Evolutionary conservation across 2,329 filamentous ascomycete genomes (phyloP).

Genomic region (Xylariomycetidae sp.): DNA sequence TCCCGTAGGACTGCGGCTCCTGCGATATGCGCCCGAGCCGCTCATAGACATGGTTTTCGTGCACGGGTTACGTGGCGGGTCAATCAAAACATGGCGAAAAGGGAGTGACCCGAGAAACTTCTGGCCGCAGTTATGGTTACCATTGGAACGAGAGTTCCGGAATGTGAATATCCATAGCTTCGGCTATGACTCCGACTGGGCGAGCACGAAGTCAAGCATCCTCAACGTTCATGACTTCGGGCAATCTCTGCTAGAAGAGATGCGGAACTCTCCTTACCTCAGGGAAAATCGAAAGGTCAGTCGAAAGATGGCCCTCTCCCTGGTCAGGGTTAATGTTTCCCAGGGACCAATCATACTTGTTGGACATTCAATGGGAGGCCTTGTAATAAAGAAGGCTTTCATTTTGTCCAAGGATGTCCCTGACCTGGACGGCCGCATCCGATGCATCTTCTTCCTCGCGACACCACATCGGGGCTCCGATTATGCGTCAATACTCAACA

Average conservation of each 20-base stretch:
- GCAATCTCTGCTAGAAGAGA: slow-evolving; percentile 20
- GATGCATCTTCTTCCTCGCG: no score
- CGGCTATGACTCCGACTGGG: slow-evolving; percentile 27
- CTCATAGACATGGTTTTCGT: slow-evolving; percentile 35
- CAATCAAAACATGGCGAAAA: slow-evolving; percentile 35
- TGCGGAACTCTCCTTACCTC: slow-evolving; percentile 20
- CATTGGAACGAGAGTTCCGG: slow-evolving; percentile 23
- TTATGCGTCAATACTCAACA: no score
- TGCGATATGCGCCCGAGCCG: slow-evolving; percentile 23
- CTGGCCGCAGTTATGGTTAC: slow-evolving; percentile 36
- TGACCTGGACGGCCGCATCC: no score
- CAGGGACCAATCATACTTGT: no score
- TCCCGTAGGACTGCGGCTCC: slow-evolving; percentile 19
- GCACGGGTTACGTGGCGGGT: slow-evolving; percentile 35
- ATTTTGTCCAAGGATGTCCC: no score
- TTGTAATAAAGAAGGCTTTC: no score
- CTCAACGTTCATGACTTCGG: slow-evolving; percentile 27
- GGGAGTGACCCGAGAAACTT: slow-evolving; percentile 24
- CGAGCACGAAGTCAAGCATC: slow-evolving; percentile 9
- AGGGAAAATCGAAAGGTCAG: slow-evolving; percentile 6
- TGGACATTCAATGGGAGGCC: no score
- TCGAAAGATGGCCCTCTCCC: no score
- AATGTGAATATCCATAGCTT: slow-evolving; percentile 25
- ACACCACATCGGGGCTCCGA: no score
- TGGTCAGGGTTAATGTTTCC: no score